Evolutionary conservation across 305 asterid species (phyloP).

Genomic region (Fraxinus dipetala): DNA sequence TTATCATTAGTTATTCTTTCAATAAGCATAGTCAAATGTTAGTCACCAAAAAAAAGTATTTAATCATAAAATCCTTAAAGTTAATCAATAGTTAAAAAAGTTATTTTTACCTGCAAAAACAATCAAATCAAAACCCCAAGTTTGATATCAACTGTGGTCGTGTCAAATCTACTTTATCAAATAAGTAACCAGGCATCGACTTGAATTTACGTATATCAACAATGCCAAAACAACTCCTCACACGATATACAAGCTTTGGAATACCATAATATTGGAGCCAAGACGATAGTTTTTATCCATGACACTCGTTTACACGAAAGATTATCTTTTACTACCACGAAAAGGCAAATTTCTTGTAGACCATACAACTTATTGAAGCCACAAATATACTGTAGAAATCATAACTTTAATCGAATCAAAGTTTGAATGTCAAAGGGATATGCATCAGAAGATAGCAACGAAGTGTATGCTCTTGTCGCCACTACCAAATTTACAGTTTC

Average conservation of each 20-base stretch:
- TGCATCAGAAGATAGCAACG: constrained; percentile 9
- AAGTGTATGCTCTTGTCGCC: constrained; percentile 2
- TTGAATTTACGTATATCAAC: too few species aligned
- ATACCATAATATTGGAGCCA: background rate
- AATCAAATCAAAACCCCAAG: too few species aligned
- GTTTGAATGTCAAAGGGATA: constrained; percentile 12
- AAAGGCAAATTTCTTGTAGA: background rate
- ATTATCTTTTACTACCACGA: background rate
- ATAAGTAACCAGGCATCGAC: too few species aligned
- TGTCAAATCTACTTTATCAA: too few species aligned
- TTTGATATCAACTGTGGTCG: too few species aligned
- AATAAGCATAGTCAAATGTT: too few species aligned
- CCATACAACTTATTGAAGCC: background rate
- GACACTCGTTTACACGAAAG: background rate
- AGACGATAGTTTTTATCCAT: background rate
- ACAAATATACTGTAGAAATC: background rate
- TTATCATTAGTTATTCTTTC: too few species aligned
- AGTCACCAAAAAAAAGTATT: too few species aligned
- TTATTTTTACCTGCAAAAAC: too few species aligned
- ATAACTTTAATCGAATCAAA: background rate
- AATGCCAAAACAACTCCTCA: too few species aligned
- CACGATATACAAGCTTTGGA: background rate
- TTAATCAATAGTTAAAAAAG: too few species aligned
- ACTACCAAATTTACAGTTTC: constrained; percentile 12
- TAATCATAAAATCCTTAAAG: too few species aligned